Evolutionary conservation across 2,329 filamentous ascomycete species (phyloP).

Genomic region (Orbilia ellipsospora): DNA sequence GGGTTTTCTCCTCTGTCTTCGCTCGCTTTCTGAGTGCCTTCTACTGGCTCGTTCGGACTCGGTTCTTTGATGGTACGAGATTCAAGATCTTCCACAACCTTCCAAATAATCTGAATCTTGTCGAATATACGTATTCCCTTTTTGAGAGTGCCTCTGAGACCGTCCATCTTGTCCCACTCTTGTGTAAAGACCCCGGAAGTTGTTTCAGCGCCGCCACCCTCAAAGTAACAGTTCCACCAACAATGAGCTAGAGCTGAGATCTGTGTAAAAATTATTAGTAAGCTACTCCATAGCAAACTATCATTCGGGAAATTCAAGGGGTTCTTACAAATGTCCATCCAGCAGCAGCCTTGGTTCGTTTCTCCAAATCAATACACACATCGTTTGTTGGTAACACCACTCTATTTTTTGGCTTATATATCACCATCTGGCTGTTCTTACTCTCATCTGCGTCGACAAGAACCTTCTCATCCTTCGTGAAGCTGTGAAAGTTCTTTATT

Average conservation of each 20-base stretch:
- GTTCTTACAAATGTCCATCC: conserved; percentile 80
- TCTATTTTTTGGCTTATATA: conserved; percentile 77
- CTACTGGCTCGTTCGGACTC: conserved; percentile 27
- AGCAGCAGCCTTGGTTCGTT: conserved; percentile 80
- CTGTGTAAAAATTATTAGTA: not conserved
- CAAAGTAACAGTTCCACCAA: conserved; percentile 97
- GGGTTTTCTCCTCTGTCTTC: conserved; percentile 28
- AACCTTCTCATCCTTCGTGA: conserved; percentile 76
- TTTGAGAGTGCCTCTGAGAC: conserved; percentile 86
- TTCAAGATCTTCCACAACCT: conserved; percentile 51
- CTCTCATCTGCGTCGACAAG: conserved; percentile 69
- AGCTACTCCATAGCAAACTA: not conserved
- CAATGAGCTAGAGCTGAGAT: conserved; percentile 86
- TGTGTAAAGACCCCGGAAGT: conserved; percentile 77
- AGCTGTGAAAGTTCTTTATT: conserved; percentile 85
- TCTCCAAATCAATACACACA: conserved; percentile 88
- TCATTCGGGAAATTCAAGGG: not conserved
- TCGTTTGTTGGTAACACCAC: conserved; percentile 83
- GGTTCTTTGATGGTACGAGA: conserved; percentile 47
- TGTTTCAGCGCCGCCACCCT: conserved; percentile 76
- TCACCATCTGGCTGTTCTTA: conserved; percentile 70
- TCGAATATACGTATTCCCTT: conserved; percentile 88
- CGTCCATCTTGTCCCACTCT: conserved; percentile 85
- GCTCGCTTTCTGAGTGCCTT: conserved; percentile 40
- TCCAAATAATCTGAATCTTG: conserved; percentile 84